phyloP scores from a whole-genome alignment of 2,329 filamentous ascomycete genomes.

The Exophiala calicioides region DNA sequence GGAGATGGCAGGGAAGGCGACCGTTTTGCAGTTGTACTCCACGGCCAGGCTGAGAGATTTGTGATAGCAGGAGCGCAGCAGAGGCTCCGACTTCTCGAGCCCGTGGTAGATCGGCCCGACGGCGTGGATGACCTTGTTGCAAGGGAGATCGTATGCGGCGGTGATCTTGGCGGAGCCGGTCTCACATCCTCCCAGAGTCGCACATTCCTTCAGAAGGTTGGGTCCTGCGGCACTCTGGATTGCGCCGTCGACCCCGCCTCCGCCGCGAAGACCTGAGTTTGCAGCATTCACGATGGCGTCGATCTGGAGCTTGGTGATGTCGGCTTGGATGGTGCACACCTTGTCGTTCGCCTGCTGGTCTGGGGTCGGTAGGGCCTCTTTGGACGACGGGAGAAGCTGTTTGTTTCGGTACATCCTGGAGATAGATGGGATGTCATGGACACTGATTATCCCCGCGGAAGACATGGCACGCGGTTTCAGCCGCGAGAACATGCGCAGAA shows the following conservation, averaged over 20 bases:
- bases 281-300: slow-evolving; percentile 94
- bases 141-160: slow-evolving; percentile 71
- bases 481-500: slow-evolving; percentile 1
- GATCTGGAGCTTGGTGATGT: slow-evolving; percentile 77
- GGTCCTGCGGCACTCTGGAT: slow-evolving; percentile 83
- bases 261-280: slow-evolving; percentile 74
- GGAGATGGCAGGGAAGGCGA: slow-evolving; percentile 83
- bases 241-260: slow-evolving; percentile 86
- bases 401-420: slow-evolving; percentile 65
- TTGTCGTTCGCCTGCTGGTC: slow-evolving; percentile 66
- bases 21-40: slow-evolving; percentile 63
- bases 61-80: slow-evolving; percentile 67
- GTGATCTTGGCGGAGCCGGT: slow-evolving; percentile 86
- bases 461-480: slow-evolving; percentile 5
- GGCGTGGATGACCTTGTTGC: slow-evolving; percentile 79
- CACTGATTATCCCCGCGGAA: slow-evolving; percentile 15
- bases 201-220: slow-evolving; percentile 68
- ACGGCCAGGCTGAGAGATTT: slow-evolving; percentile 72
- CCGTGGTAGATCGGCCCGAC: slow-evolving; percentile 77
- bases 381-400: slow-evolving; percentile 42
- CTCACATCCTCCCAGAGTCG: slow-evolving; percentile 67
- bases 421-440: slow-evolving; percentile 44
- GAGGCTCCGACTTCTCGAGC: slow-evolving; percentile 36
- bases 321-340: slow-evolving; percentile 69
- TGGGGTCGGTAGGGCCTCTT: slow-evolving; percentile 34